Percentiles rank a stretch among this genome's conserved stretches.
These are phyloP conservation scores for Dendrobium chrysotoxum DNA, from an alignment of 106 monocot genomes.

Conservation along the genomic window DNA sequence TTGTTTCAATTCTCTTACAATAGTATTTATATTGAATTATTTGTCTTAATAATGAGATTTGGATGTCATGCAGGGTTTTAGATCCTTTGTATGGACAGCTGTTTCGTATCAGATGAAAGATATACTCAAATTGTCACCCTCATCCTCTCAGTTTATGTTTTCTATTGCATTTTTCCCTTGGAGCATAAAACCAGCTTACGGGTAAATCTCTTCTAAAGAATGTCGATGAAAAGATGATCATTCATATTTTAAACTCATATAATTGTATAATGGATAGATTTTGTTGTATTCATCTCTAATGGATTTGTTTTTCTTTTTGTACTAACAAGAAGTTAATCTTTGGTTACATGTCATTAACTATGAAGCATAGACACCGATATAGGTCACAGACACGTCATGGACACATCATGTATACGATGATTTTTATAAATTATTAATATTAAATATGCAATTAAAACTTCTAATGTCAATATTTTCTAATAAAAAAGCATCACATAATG, in stretches of 20 bases:
- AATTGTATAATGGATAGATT: neutral
- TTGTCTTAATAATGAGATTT: constrained; percentile 3
- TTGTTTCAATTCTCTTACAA: neutral
- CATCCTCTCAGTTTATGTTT: constrained; percentile 55
- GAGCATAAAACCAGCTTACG: constrained; percentile 75
- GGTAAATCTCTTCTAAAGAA: constrained; percentile 29
- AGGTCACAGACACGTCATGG: neutral
- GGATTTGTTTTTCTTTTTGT: neutral
- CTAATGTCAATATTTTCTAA: neutral
- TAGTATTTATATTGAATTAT: neutral
- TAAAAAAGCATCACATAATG: neutral
- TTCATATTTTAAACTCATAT: neutral
- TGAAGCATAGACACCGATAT: neutral
- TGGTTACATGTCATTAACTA: neutral
- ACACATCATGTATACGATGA: neutral
- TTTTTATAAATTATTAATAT: neutral
- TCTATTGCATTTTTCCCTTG: constrained; percentile 66
- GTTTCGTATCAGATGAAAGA: constrained; percentile 86
- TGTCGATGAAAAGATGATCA: neutral
- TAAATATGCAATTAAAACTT: neutral
- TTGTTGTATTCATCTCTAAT: neutral
- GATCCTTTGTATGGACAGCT: constrained; percentile 88
- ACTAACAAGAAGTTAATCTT: neutral
- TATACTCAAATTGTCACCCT: constrained; percentile 66
- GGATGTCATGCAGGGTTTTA: constrained; percentile 55